Evolutionary conservation across 176 grass and related monocot genomes (phyloP).

Genomic region (Chloris gayana): DNA sequence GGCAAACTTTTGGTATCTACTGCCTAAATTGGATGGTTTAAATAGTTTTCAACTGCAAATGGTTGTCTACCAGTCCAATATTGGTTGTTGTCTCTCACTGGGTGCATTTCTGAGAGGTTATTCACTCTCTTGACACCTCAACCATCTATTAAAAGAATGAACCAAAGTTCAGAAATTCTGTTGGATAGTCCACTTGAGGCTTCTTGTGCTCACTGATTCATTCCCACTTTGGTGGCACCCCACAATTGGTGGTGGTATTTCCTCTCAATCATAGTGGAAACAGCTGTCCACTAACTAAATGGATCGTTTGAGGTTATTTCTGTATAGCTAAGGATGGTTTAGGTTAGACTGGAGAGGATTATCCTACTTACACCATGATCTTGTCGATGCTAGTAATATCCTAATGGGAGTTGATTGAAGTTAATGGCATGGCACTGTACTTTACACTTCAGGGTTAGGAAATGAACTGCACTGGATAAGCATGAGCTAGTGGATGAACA

Average conservation of each 20-base stretch:
- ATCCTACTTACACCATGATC: slow-evolving; percentile 35
- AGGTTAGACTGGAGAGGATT: slow-evolving; percentile 22
- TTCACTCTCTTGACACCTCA: slow-evolving; percentile 49
- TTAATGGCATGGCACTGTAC: neutral
- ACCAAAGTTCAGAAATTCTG: slow-evolving; percentile 29
- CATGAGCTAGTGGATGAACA: slow-evolving; percentile 46
- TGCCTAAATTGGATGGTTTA: slow-evolving; percentile 4
- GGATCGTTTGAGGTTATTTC: slow-evolving; percentile 7
- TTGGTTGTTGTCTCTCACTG: slow-evolving; percentile 29
- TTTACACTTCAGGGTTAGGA: slow-evolving; percentile 44
- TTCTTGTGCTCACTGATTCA: slow-evolving; percentile 27
- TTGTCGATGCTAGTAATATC: slow-evolving; percentile 27
- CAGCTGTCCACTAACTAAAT: slow-evolving; percentile 31
- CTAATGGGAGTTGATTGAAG: slow-evolving; percentile 29
- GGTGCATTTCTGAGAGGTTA: slow-evolving; percentile 57
- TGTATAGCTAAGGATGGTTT: slow-evolving; percentile 28
- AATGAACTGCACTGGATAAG: slow-evolving; percentile 57
- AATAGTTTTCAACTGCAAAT: slow-evolving; percentile 4
- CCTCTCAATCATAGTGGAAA: slow-evolving; percentile 47
- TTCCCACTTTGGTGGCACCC: slow-evolving; percentile 54
- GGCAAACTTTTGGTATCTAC: slow-evolving; percentile 9
- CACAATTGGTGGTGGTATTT: slow-evolving; percentile 51
- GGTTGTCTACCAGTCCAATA: slow-evolving; percentile 7
- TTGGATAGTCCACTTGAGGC: slow-evolving; percentile 41
- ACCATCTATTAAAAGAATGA: slow-evolving; percentile 40